phyloP scores from a whole-genome alignment of 2,329 filamentous ascomycete species.

The Tympanopsis confertula region DNA sequence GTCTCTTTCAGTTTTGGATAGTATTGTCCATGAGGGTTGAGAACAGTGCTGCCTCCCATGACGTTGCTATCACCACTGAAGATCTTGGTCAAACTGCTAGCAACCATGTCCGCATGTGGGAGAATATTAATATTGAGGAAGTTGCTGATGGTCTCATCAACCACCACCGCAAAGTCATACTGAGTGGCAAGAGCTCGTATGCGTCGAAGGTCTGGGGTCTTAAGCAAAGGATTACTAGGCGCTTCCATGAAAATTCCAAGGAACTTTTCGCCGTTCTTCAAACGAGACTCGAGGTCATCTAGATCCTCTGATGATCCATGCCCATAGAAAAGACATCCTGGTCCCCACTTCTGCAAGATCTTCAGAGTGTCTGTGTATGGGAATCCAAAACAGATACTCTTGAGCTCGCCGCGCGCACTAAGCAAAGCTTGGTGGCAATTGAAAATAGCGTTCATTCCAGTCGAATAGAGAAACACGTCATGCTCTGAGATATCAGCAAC shows the following conservation, averaged over 20 bases:
- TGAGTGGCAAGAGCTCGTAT: conserved; percentile 51
- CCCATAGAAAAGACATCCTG: conserved; percentile 59
- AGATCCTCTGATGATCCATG: conserved; percentile 51
- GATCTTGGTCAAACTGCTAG: conserved; percentile 63
- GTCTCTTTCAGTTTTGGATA: conserved; percentile 38
- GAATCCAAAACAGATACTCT: conserved; percentile 63
- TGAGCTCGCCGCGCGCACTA: conserved; percentile 36
- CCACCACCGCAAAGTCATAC: conserved; percentile 58
- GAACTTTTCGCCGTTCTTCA: conserved; percentile 48
- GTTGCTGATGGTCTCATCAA: conserved; percentile 69
- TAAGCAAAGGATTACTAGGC: conserved; percentile 60
- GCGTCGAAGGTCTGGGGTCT: conserved; percentile 53
- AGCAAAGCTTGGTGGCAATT: conserved; percentile 51
- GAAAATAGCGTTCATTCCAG: conserved; percentile 65
- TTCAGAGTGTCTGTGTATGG: conserved; percentile 68
- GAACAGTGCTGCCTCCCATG: conserved; percentile 49
- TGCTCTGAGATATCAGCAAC: conserved; percentile 48
- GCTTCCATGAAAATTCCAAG: conserved; percentile 63
- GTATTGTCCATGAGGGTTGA: conserved; percentile 34
- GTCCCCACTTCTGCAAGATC: conserved; percentile 61
- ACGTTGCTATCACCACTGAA: conserved; percentile 69
- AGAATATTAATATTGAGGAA: conserved; percentile 65
- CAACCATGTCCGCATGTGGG: conserved; percentile 57
- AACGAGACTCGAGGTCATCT: conserved; percentile 50
- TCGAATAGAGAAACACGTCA: conserved; percentile 59